A percentile compares a stretch with the other conserved stretches of the same genome.
Conservation (phyloP, 192 early-diverging fungal species). For the Coemansia sp. region DNA sequence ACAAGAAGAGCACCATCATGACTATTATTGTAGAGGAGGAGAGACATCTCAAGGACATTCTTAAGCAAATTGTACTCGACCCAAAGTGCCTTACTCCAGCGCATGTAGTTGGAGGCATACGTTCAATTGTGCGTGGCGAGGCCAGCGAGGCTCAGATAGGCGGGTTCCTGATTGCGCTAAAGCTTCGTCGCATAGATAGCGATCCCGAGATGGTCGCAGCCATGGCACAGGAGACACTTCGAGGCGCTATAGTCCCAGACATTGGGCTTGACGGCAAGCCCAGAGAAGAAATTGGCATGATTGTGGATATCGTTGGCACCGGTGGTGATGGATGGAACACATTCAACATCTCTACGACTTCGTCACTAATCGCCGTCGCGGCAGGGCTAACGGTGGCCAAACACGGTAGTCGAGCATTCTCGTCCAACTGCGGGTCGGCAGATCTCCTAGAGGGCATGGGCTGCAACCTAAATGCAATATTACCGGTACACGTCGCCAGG, state of each 20-base stretch:
- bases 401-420: slow-evolving; percentile 93
- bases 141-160: slow-evolving; percentile 85
- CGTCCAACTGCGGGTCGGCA: slow-evolving; percentile 90
- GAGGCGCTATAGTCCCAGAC: slow-evolving; percentile 63
- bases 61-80: slow-evolving; percentile 68
- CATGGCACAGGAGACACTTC: slow-evolving; percentile 72
- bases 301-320: slow-evolving; percentile 95
- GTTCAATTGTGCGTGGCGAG: slow-evolving; percentile 76
- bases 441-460: slow-evolving; percentile 89
- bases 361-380: slow-evolving; percentile 89
- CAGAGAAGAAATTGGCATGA: slow-evolving; percentile 43
- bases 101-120: slow-evolving; percentile 63
- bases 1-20: neutral
- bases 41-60: slow-evolving; percentile 56
- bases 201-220: slow-evolving; percentile 81
- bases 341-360: slow-evolving; percentile 95
- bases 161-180: slow-evolving; percentile 82
- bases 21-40: neutral
- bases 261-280: slow-evolving; percentile 51
- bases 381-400: slow-evolving; percentile 90
- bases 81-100: slow-evolving; percentile 64
- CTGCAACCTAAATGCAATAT: slow-evolving; percentile 69
- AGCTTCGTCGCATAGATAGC: slow-evolving; percentile 68
- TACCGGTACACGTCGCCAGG: slow-evolving; percentile 67
- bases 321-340: slow-evolving; percentile 99